Evolutionary conservation across 768 basidiomycete species (phyloP).

Genomic region (Serendipita vermifera): DNA sequence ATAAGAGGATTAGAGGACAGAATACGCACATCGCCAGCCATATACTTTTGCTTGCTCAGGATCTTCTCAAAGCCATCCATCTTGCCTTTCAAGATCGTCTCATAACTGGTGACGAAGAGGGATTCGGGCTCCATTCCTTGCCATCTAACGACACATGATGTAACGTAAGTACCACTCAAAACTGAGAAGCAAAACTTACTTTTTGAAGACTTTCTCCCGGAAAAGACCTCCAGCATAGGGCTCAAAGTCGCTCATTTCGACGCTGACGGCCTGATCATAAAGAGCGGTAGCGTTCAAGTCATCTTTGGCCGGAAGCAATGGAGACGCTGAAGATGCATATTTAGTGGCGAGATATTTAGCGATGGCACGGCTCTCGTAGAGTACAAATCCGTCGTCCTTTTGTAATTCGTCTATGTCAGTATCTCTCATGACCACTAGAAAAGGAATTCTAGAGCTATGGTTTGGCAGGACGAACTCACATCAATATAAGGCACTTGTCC

Average conservation of each 20-base stretch:
- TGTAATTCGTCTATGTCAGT: no score
- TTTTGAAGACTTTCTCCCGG: conserved; percentile 38
- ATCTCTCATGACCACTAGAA: no score
- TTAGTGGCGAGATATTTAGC: conserved; percentile 44
- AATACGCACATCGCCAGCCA: conserved; percentile 29
- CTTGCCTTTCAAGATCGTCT: conserved; percentile 26
- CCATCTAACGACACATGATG: not conserved
- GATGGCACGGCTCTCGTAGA: conserved; percentile 54
- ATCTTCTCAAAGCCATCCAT: conserved; percentile 46
- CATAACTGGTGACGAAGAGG: conserved; percentile 3
- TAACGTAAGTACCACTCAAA: no score
- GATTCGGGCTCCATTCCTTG: conserved; percentile 6
- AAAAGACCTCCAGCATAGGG: conserved; percentile 30
- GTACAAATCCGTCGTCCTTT: conserved; percentile 46
- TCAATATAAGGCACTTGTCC: conserved; percentile 47
- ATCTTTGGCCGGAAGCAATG: conserved; percentile 33
- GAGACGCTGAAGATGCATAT: conserved; percentile 36
- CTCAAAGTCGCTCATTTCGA: conserved; percentile 44
- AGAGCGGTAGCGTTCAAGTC: conserved; percentile 29
- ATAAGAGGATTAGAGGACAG: not conserved
- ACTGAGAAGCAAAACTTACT: conserved; percentile 25
- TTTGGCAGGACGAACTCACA: conserved; percentile 13
- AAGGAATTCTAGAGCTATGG: no score
- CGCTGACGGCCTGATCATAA: conserved; percentile 29
- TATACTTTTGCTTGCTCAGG: conserved; percentile 41